Percentiles rank a stretch among this genome's conserved stretches.
These are phyloP conservation scores for Eutrema yunnanense DNA, from an alignment of 345 rosid species.

Conservation along the genomic window DNA sequence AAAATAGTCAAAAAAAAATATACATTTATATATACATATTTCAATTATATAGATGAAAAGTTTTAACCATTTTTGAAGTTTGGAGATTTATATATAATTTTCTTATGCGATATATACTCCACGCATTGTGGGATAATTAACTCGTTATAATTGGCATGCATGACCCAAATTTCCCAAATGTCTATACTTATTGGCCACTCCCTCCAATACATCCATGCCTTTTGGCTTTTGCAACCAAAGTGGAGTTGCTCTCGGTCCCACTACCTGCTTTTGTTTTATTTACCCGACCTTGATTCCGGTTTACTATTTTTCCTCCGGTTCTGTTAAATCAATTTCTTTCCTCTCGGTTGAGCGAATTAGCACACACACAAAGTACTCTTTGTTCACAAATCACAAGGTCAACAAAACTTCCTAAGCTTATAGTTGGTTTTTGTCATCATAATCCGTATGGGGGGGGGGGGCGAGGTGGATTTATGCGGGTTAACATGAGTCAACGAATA, in stretches of 20 bases:
- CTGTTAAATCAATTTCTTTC: background rate
- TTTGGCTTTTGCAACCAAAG: conserved; percentile 25
- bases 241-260: conserved; percentile 17
- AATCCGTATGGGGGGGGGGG: no score
- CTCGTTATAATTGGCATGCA: conserved; percentile 17
- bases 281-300: conserved; percentile 24
- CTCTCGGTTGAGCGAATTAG: background rate
- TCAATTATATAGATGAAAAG: background rate
- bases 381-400: background rate
- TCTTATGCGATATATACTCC: background rate
- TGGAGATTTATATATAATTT: background rate
- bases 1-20: background rate
- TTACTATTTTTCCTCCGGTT: background rate
- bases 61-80: no score
- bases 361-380: background rate
- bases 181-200: background rate
- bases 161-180: conserved; percentile 2
- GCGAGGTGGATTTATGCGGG: no score
- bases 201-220: conserved; percentile 22
- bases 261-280: conserved; percentile 11
- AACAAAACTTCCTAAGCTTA: background rate
- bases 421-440: no score
- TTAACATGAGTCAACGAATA: no score
- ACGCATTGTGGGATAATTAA: background rate
- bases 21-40: background rate